A percentile compares a stretch with the other conserved stretches of the same genome.
phyloP scores from a whole-genome alignment of 805 yeast genomes.

The Ogataea sp. region DNA sequence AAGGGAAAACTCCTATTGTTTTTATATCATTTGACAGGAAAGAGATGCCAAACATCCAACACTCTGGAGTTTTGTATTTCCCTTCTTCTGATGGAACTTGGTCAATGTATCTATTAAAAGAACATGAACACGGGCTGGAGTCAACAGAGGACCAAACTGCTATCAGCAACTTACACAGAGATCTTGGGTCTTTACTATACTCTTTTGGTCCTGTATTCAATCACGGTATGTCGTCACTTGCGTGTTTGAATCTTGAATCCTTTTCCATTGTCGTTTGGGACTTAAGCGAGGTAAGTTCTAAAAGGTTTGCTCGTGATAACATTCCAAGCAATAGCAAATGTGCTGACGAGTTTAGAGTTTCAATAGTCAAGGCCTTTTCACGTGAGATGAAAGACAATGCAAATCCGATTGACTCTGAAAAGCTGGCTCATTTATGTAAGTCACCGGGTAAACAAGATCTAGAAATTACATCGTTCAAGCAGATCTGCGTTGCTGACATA shows the following conservation, averaged over 20 bases:
- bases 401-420: no score
- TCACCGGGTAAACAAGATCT: no score
- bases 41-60: background rate
- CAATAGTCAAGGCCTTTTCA: background rate
- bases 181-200: background rate
- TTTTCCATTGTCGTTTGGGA: no score
- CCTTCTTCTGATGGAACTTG: background rate
- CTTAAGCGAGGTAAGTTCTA: no score
- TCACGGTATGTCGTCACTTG: background rate
- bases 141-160: background rate
- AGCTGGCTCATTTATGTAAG: no score
- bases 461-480: background rate
- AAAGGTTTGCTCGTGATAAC: background rate
- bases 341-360: background rate
- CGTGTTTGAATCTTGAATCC: background rate
- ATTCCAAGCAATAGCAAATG: no score
- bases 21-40: no score
- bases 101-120: background rate
- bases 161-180: background rate
- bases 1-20: no score
- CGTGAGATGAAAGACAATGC: no score
- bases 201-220: background rate
- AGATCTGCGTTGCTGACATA: slow-evolving; percentile 2
- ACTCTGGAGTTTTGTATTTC: background rate
- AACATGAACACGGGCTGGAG: background rate